Evolutionary conservation across 108 stramenopile species (phyloP), one percentile per base, ranked within the genome.

Genomic region (Nitzschia putrida): DNA sequence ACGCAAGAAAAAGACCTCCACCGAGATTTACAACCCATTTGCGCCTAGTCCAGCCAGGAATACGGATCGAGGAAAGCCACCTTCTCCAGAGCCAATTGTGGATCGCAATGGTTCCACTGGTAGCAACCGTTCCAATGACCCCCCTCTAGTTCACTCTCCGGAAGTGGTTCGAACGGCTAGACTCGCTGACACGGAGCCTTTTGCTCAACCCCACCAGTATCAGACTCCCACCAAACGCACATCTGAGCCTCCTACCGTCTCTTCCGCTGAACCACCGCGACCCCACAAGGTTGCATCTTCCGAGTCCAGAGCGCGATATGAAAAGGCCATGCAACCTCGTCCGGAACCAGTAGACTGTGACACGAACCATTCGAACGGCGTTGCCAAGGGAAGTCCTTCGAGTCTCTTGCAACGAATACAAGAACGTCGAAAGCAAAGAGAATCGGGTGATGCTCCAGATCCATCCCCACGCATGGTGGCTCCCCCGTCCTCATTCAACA

Each of bases 1-100:
- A 13, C 12, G 29, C 0, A 45, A 69, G 37, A 25, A 68, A 56
- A 47, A 16, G n/a, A 57, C 40, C 41, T 61, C 64, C 43, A 60
- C 80, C 11, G 87, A 83, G 21, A 74, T 83, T 60, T 83, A 80
- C 53, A 81, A 90, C 75, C 86, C 89, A 1, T 90, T 90, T 58
- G 79, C 79, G 24, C 67, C 73, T 11, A 77, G 69, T 49, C 76
- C 83, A 11, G 68, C 61, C 11, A 9, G 57, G 53, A 70, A 51
- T 3, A 3, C 44, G 0, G 65, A 13, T 13, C 57, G 57, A 59
- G 13, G 14, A 21, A 43, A 1, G 4, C 61, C 44, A 7, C 21
- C 61, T 4, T 40, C 44, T n/a, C 61, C 61, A 49, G 18, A 49
- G 47, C n/a, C 47, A 1, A 4, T 4, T 4, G 4, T 34, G 29